These are phyloP conservation scores for Pythium monospermum DNA, from an alignment of 352 stramenopile genomes.

Conservation along the genomic window DNA sequence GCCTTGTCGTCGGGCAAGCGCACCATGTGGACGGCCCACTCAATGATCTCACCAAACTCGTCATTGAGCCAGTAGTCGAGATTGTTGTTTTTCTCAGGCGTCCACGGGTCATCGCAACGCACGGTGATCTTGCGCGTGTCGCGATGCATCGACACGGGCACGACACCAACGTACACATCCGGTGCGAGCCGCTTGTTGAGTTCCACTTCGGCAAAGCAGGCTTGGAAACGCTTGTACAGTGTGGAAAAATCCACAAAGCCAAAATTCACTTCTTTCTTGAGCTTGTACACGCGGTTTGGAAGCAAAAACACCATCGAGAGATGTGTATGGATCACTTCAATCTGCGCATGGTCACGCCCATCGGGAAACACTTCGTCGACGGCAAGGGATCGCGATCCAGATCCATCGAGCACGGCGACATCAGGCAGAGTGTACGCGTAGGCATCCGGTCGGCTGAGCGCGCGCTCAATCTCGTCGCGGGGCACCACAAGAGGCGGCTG, in stretches of 20 bases:
- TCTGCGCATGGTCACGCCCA: not conserved
- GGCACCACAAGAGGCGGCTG: constrained; percentile 42
- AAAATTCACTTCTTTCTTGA: constrained; percentile 75
- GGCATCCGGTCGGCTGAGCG: constrained; percentile 26
- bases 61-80: constrained; percentile 67
- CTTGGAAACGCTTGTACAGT: constrained; percentile 68
- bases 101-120: constrained; percentile 64
- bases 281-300: constrained; percentile 56
- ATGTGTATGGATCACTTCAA: constrained; percentile 61
- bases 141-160: constrained; percentile 61
- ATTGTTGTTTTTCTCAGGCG: constrained; percentile 47
- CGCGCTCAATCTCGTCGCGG: constrained; percentile 37
- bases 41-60: constrained; percentile 61
- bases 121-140: constrained; percentile 43
- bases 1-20: constrained; percentile 54
- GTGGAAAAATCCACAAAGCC: constrained; percentile 71
- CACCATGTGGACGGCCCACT: constrained; percentile 74
- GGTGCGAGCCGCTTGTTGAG: constrained; percentile 67
- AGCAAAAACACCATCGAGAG: constrained; percentile 72
- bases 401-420: constrained; percentile 20
- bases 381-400: not conserved
- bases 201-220: constrained; percentile 62
- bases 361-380: constrained; percentile 6
- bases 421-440: constrained; percentile 25
- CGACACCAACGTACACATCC: constrained; percentile 59